These are phyloP conservation scores for Jaapia argillacea DNA, from an alignment of 768 basidiomycete genomes.

Conservation along the genomic window DNA sequence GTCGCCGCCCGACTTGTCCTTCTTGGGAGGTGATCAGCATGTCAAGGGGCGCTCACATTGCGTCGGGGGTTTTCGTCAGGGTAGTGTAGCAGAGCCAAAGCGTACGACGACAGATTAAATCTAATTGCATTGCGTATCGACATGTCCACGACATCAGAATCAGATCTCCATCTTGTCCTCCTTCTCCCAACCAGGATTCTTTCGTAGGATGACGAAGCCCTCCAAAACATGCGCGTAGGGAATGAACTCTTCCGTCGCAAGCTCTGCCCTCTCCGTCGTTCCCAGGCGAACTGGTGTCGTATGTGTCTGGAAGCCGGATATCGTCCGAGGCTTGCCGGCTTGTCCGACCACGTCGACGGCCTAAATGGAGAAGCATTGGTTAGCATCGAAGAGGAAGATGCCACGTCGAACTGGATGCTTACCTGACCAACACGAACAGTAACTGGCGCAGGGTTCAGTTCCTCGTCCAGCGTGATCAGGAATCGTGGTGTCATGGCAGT, in stretches of 20 bases:
- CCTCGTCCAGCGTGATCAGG: conserved; percentile 93
- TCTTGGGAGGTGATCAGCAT: too few relatives aligned
- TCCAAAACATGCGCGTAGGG: conserved; percentile 86
- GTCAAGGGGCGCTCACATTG: too few relatives aligned
- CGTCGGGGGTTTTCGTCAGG: too few relatives aligned
- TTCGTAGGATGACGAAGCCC: conserved; percentile 85
- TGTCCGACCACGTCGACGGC: conserved; percentile 97
- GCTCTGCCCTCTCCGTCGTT: conserved; percentile 88
- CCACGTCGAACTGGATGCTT: conserved; percentile 13
- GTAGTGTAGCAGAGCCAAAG: too few relatives aligned
- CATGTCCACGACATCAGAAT: too few relatives aligned
- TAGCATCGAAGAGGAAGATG: conserved; percentile 1
- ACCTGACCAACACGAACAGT: conserved; percentile 94
- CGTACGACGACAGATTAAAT: too few relatives aligned
- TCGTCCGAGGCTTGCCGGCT: conserved; percentile 93
- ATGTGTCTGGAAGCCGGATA: conserved; percentile 98
- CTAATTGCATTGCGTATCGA: too few relatives aligned
- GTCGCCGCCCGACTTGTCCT: too few relatives aligned
- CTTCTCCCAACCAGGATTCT: conserved; percentile 85
- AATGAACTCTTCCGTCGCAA: conserved; percentile 95
- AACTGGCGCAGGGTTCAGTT: conserved; percentile 75
- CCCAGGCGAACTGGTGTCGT: conserved; percentile 92
- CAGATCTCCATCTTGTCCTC: conserved; percentile 81
- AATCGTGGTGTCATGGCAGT: conserved; percentile 98
- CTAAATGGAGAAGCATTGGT: conserved; percentile 24